Percentiles rank a stretch among this genome's conserved stretches.
phyloP scores from a whole-genome alignment of 768 basidiomycete species.

The Hericium coralloides region DNA sequence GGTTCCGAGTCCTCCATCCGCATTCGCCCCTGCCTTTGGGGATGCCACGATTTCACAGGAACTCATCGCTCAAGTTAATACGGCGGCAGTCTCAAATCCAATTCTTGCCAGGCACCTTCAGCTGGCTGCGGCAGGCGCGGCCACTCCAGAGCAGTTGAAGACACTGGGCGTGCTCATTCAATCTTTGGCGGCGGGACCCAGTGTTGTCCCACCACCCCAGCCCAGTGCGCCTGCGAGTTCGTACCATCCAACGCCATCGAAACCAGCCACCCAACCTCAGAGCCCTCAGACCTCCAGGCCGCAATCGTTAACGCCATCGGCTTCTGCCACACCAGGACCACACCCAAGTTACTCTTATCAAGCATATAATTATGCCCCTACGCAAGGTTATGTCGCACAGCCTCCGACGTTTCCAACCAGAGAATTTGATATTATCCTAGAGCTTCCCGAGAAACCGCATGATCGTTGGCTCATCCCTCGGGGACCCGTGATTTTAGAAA shows the following conservation, averaged over 20 bases:
- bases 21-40: constrained; percentile 33
- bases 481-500: constrained; percentile 43
- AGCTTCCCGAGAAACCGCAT: constrained; percentile 52
- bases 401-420: constrained; percentile 26
- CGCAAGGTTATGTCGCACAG: constrained; percentile 1
- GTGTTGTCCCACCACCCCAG: not conserved
- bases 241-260: not conserved
- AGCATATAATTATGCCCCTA: not conserved
- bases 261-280: not conserved
- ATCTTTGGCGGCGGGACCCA: constrained; percentile 37
- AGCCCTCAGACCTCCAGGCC: not conserved
- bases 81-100: constrained; percentile 58
- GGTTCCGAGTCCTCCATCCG: too few relatives aligned
- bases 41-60: constrained; percentile 44
- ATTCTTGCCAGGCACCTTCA: constrained; percentile 59
- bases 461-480: constrained; percentile 69
- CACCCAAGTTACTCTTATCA: not conserved
- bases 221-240: not conserved
- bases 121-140: constrained; percentile 51
- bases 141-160: constrained; percentile 56
- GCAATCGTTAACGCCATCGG: not conserved
- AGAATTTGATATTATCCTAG: constrained; percentile 66
- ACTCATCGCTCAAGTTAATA: constrained; percentile 55
- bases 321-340: not conserved
- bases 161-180: constrained; percentile 68